Base-by-base conservation (phyloP, 352 stramenopile species). In the Globisporangium nagaii region DNA sequence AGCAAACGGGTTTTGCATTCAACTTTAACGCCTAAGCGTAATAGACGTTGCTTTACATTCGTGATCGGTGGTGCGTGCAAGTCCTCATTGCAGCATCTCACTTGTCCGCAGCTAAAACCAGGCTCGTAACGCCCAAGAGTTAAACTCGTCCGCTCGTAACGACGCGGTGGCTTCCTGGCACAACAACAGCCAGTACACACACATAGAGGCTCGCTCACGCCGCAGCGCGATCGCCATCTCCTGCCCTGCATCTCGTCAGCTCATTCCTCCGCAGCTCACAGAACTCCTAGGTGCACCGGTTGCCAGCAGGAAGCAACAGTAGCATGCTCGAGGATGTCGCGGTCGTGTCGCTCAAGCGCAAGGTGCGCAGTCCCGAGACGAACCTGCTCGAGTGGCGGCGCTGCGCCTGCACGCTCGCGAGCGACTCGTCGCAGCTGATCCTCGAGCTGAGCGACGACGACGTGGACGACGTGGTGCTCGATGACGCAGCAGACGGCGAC, bases 351-450 rank as follows among this genome's bases (percentile, higher is more conserved):
- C 68, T 90, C 56, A 86, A 86, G 66, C 71, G 78, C 13, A 85
- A 86, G 40, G 73, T 88, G 36, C 63, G 56, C n/a, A 90, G 65
- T 51, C 49, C 64, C 10, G 64, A 75, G 51, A 84, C 75, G 11
- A 73, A 86, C 7, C 56, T 90, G 41, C 77, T 88, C 55, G 80
- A 90, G 58, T 88, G 80, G 77, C 64, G 66, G 4, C 69, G 65
- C 40, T 88, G 75, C 41, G 57, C 41, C 13, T 88, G 80, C 47
- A 51, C 63, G n/a, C 28, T 86, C 49, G 70, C 63, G 4, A 49
- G 52, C 22, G 62, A 76, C 7, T 55, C 60, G 4, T 59, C 60
- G 2, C 63, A 53, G 5, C 48, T 85, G 36, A 47, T 79, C 30
- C 41, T 88, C 20, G 58, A 58, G 35, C 65, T 77, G 45, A 55